Evolutionary conservation across 2,329 filamentous ascomycete species (phyloP).

Genomic region (Talaromyces sp.): DNA sequence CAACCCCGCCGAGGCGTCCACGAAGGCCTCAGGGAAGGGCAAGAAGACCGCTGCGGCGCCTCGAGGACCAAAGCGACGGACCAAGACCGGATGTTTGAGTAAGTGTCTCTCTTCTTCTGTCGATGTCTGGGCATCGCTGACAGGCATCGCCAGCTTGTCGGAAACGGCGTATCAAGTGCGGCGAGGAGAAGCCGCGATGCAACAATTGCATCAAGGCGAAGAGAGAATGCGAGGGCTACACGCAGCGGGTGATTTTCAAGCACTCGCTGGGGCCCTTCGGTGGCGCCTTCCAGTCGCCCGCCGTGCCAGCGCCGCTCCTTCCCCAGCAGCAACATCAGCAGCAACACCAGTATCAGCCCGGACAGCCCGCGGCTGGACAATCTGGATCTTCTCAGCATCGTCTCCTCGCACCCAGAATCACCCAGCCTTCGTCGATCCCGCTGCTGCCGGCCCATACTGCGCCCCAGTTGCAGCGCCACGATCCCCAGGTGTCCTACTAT

Average conservation of each 20-base stretch:
- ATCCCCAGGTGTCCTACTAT: background rate
- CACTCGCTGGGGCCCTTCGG: conserved; percentile 31
- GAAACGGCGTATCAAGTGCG: conserved; percentile 93
- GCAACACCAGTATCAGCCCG: conserved; percentile 13
- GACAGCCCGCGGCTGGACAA: conserved; percentile 19
- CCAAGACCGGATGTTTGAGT: conserved; percentile 91
- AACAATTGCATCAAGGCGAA: conserved; percentile 43
- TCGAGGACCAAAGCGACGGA: conserved; percentile 56
- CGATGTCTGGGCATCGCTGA: background rate
- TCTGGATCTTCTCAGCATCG: conserved; percentile 27
- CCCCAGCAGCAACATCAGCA: conserved; percentile 9
- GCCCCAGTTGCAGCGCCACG: background rate
- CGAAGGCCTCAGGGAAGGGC: conserved; percentile 1
- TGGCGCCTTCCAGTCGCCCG: conserved; percentile 11
- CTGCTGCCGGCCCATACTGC: background rate
- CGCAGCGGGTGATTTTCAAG: conserved; percentile 37
- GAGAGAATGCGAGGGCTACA: conserved; percentile 40
- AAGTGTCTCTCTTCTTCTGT: conserved; percentile 32
- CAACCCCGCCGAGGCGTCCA: background rate
- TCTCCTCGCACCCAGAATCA: conserved; percentile 27
- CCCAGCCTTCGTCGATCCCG: conserved; percentile 6
- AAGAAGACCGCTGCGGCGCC: conserved; percentile 17
- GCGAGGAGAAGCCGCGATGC: conserved; percentile 61
- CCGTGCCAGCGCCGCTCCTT: conserved; percentile 11
- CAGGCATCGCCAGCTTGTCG: conserved; percentile 62